phyloP scores from a whole-genome alignment of 139 green algal species.

The Bryopsis sp. region DNA sequence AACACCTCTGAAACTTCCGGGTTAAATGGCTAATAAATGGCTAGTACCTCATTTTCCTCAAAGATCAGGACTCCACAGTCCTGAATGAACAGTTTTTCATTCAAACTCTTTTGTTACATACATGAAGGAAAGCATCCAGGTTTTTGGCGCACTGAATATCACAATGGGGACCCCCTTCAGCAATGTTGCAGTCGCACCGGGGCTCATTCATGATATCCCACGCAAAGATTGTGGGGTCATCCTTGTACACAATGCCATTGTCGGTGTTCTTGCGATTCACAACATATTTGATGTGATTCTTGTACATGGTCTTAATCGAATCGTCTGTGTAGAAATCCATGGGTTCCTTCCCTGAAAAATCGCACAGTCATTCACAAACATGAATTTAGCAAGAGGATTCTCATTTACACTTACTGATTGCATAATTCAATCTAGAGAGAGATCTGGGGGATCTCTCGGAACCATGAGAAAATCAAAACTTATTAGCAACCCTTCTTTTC shows the following conservation, averaged over 20 bases:
- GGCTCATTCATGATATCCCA: conserved; percentile 57
- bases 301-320: conserved; percentile 6
- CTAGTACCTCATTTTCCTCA: too few species aligned
- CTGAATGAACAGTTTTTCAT: too few species aligned
- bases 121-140: conserved; percentile 1
- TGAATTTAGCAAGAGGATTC: background rate
- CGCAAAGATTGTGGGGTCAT: conserved; percentile 54
- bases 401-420: too few species aligned
- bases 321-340: conserved; percentile 11
- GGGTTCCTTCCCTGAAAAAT: background rate
- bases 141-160: too few species aligned
- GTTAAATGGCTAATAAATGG: too few species aligned
- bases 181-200: conserved; percentile 25
- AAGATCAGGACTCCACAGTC: too few species aligned
- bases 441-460: background rate
- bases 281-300: conserved; percentile 21
- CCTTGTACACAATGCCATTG: conserved; percentile 43
- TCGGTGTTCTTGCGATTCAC: conserved; percentile 33
- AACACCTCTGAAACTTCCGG: too few species aligned
- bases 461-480: background rate
- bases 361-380: background rate
- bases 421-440: too few species aligned
- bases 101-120: too few species aligned
- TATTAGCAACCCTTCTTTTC: background rate
- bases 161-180: too few species aligned